phyloP scores from a whole-genome alignment of 345 rosid genomes.

The Hibiscus syriacus region DNA sequence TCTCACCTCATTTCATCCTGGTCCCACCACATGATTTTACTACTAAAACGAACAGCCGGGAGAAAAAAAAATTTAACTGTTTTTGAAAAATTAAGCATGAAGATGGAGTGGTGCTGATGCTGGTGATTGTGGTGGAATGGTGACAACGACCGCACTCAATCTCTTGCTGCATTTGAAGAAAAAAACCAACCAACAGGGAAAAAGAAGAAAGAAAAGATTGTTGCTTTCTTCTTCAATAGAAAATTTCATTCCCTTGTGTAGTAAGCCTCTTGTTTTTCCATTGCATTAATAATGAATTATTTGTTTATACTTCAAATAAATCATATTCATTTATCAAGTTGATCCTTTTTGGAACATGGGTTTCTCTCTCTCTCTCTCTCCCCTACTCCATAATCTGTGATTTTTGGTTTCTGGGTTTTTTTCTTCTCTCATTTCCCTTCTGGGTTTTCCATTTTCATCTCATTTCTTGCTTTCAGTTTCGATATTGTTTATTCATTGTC shows the following conservation, averaged over 20 bases:
- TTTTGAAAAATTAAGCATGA: background rate
- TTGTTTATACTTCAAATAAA: no score
- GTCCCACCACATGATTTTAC: background rate
- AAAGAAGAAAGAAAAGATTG: slow-evolving; percentile 9
- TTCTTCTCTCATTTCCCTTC: slow-evolving; percentile 3
- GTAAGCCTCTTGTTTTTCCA: slow-evolving; percentile 4
- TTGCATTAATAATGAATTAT: slow-evolving; percentile 13
- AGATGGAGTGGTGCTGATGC: background rate
- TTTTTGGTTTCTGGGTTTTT: slow-evolving; percentile 6
- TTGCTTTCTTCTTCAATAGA: slow-evolving; percentile 35
- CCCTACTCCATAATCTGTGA: background rate
- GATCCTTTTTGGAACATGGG: slow-evolving; percentile 10
- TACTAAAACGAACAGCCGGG: background rate
- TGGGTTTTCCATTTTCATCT: slow-evolving; percentile 7
- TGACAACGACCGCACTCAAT: slow-evolving; percentile 24
- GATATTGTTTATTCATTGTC: no score
- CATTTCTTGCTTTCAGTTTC: background rate
- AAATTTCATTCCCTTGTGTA: slow-evolving; percentile 32
- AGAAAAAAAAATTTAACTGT: no score
- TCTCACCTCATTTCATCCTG: background rate
- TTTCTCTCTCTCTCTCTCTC: slow-evolving; percentile 1
- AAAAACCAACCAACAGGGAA: no score
- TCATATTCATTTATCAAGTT: slow-evolving; percentile 13
- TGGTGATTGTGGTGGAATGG: background rate
- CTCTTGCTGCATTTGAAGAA: slow-evolving; percentile 42